phyloP scores from a whole-genome alignment of 2,329 filamentous ascomycete genomes.

The Alternaria panax region DNA sequence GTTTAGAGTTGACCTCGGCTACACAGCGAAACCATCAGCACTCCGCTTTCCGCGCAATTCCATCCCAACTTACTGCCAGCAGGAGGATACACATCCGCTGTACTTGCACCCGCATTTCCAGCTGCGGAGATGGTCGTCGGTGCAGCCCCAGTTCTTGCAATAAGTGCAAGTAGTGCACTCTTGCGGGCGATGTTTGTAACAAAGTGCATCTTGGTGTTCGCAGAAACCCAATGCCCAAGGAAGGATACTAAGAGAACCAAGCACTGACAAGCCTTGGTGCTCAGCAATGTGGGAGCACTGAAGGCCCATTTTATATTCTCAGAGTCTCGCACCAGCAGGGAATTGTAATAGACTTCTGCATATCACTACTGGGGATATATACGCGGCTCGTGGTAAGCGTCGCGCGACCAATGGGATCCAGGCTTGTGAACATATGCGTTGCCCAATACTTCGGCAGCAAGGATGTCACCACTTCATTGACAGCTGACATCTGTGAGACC shows the following conservation, averaged over 20 bases:
- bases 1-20: conserved; percentile 33
- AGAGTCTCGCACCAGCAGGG: neutral
- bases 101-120: conserved; percentile 24
- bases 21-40: conserved; percentile 8
- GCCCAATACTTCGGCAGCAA: neutral
- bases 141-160: conserved; percentile 21
- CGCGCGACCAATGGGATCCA: neutral
- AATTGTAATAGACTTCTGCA: neutral
- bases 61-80: conserved; percentile 31
- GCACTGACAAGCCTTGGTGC: conserved; percentile 30
- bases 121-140: conserved; percentile 22
- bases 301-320: conserved; percentile 20
- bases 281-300: conserved; percentile 16
- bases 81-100: conserved; percentile 33
- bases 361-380: neutral
- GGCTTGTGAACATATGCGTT: neutral
- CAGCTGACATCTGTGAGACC: neutral
- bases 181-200: conserved; percentile 6
- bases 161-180: conserved; percentile 21
- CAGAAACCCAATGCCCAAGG: neutral
- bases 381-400: conserved; percentile 6
- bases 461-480: neutral
- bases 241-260: conserved; percentile 12
- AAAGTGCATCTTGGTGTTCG: conserved; percentile 15
- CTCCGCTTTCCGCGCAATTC: neutral